These are phyloP conservation scores for Microcos paniculata DNA, from an alignment of 345 rosid genomes.

Conservation along the genomic window DNA sequence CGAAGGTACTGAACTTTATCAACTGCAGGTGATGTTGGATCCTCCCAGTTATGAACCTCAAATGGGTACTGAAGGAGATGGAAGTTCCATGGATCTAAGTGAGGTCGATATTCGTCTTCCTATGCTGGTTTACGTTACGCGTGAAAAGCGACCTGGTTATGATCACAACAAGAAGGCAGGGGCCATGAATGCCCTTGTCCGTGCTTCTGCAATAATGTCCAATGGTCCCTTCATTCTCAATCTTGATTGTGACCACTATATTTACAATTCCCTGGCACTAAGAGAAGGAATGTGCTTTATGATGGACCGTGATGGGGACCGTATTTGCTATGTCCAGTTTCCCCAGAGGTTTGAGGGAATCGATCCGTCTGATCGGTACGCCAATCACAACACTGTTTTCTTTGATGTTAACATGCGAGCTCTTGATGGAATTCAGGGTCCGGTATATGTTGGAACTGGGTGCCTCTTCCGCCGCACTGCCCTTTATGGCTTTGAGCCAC, in stretches of 20 bases:
- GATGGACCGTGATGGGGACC: slow-evolving; percentile 75
- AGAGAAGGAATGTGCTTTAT: slow-evolving; percentile 90
- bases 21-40: slow-evolving; percentile 65
- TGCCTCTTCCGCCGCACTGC: slow-evolving; percentile 86
- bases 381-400: slow-evolving; percentile 84
- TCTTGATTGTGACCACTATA: slow-evolving; percentile 84
- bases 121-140: slow-evolving; percentile 76
- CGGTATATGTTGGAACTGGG: slow-evolving; percentile 83
- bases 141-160: slow-evolving; percentile 83
- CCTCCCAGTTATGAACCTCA: slow-evolving; percentile 58
- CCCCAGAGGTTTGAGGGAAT: slow-evolving; percentile 92
- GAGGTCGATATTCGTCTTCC: slow-evolving; percentile 81
- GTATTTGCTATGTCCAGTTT: slow-evolving; percentile 67
- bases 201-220: slow-evolving; percentile 83
- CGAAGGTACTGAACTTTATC: slow-evolving; percentile 11
- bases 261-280: slow-evolving; percentile 64
- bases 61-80: slow-evolving; percentile 32
- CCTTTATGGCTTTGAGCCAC: slow-evolving; percentile 76
- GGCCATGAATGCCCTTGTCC: slow-evolving; percentile 86
- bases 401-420: slow-evolving; percentile 79
- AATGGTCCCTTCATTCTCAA: slow-evolving; percentile 87
- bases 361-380: slow-evolving; percentile 81
- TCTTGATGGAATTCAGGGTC: slow-evolving; percentile 90
- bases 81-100: slow-evolving; percentile 43
- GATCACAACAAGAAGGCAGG: slow-evolving; percentile 95